phyloP scores from a whole-genome alignment of 2,329 filamentous ascomycete species.

The Hypoxylon sp. region DNA sequence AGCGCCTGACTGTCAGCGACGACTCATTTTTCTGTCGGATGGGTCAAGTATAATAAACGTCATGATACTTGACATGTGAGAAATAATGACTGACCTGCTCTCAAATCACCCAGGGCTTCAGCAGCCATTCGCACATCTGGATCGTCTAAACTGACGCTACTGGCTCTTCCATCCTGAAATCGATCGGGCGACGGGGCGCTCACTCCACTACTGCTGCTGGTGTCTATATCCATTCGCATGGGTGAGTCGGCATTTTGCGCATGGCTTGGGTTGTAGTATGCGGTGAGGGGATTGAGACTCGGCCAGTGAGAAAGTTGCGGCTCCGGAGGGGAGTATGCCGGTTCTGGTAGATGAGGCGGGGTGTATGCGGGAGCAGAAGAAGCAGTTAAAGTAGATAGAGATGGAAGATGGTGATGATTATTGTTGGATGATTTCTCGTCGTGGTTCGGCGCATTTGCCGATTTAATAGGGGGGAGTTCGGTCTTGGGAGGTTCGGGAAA shows the following conservation, averaged over 20 bases:
- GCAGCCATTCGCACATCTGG: conserved; percentile 75
- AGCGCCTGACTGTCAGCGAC: conserved; percentile 30
- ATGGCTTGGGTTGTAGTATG: conserved; percentile 58
- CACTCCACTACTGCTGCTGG: conserved; percentile 46
- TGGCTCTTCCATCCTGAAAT: conserved; percentile 55
- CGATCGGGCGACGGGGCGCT: conserved; percentile 58
- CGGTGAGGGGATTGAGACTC: conserved; percentile 58
- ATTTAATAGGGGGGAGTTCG: conserved; percentile 56
- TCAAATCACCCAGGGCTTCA: conserved; percentile 77
- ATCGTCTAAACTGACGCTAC: conserved; percentile 68
- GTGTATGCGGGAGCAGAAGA: conserved; percentile 40
- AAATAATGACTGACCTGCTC: conserved; percentile 66
- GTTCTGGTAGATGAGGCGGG: conserved; percentile 42
- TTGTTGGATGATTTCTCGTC: conserved; percentile 38
- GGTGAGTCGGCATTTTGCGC: conserved; percentile 55
- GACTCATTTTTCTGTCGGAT: conserved; percentile 3
- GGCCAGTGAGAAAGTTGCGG: conserved; percentile 54
- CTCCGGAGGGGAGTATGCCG: conserved; percentile 40
- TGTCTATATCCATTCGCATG: conserved; percentile 59
- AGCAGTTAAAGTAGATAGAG: conserved; percentile 53
- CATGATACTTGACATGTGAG: conserved; percentile 20
- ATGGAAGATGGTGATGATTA: conserved; percentile 51
- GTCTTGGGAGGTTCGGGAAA: conserved; percentile 49
- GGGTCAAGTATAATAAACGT: conserved; percentile 22
- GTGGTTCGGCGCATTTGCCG: conserved; percentile 40